These are phyloP conservation scores for Pleurotus platypus DNA, from an alignment of 768 basidiomycete species.

Conservation along the genomic window DNA sequence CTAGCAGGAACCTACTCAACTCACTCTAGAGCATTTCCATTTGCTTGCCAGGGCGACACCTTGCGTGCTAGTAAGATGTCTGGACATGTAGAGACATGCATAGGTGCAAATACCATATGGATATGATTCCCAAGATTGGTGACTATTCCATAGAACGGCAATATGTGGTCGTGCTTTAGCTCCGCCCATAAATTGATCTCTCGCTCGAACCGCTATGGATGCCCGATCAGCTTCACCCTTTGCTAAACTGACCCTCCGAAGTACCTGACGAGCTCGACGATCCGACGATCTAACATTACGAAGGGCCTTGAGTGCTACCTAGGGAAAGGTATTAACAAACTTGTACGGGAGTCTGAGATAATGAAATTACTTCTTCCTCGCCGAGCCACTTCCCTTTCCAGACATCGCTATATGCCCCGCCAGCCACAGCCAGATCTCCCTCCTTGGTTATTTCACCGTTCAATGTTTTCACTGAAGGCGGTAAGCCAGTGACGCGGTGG, in stretches of 20 bases:
- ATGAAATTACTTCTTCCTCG: conserved; percentile 40
- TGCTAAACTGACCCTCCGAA: conserved; percentile 6
- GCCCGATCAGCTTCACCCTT: too few species aligned
- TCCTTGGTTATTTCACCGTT: conserved; percentile 46
- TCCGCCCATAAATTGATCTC: conserved; percentile 54
- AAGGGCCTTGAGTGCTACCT: conserved; percentile 59
- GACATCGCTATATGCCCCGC: conserved; percentile 53
- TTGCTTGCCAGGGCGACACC: conserved; percentile 63
- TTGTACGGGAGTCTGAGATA: neutral
- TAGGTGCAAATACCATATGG: conserved; percentile 35
- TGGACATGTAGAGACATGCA: too few species aligned
- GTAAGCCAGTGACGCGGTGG: conserved; percentile 47
- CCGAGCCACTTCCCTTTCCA: conserved; percentile 53
- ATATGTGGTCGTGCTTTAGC: conserved; percentile 47
- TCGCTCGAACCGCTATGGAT: conserved; percentile 47
- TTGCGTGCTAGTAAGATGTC: conserved; percentile 14
- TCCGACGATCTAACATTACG: conserved; percentile 43
- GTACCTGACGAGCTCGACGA: conserved; percentile 38
- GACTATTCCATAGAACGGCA: conserved; percentile 55
- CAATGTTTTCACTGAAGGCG: conserved; percentile 48
- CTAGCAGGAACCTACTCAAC: conserved; percentile 9
- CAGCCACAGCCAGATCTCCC: conserved; percentile 38
- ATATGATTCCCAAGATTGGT: conserved; percentile 48
- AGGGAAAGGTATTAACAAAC: neutral
- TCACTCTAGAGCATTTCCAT: conserved; percentile 53